These are phyloP conservation scores for Corylus avellana DNA, from an alignment of 306 rosid genomes.

Conservation along the genomic window DNA sequence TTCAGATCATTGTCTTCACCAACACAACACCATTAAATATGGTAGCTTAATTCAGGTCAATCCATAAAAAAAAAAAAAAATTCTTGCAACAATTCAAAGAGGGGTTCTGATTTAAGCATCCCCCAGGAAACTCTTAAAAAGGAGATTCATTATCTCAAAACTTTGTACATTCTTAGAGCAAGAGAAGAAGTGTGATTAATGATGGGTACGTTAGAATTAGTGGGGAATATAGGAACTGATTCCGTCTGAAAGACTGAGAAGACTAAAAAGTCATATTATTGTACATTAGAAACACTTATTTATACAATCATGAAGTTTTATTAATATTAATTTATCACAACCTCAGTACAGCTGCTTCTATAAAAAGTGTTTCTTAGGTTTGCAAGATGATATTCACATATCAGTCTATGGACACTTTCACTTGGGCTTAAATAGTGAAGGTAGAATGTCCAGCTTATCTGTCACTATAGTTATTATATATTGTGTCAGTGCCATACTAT, in stretches of 20 bases:
- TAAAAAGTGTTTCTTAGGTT: conserved; percentile 14
- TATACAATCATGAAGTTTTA: conserved; percentile 21
- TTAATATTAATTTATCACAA: conserved; percentile 17
- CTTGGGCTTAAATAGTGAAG: neutral
- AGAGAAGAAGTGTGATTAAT: conserved; percentile 13
- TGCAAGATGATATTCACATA: conserved; percentile 2
- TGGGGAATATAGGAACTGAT: conserved; percentile 22
- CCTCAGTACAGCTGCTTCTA: conserved; percentile 7
- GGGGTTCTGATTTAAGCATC: conserved; percentile 27
- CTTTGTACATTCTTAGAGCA: conserved; percentile 16
- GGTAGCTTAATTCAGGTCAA: neutral
- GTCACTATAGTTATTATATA: neutral
- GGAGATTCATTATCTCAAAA: conserved; percentile 17
- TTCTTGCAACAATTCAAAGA: neutral
- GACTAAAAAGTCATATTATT: neutral
- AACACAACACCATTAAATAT: neutral
- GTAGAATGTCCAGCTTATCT: neutral
- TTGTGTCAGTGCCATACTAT: neutral
- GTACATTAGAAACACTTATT: neutral
- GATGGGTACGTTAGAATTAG: neutral
- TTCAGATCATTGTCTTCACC: neutral
- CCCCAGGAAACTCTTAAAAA: conserved; percentile 13
- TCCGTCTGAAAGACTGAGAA: conserved; percentile 22
- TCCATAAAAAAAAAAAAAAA: neutral
- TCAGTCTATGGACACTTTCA: conserved; percentile 6